Base-by-base conservation (phyloP, 129 eudicot species). In the Saussurea involucrata region DNA sequence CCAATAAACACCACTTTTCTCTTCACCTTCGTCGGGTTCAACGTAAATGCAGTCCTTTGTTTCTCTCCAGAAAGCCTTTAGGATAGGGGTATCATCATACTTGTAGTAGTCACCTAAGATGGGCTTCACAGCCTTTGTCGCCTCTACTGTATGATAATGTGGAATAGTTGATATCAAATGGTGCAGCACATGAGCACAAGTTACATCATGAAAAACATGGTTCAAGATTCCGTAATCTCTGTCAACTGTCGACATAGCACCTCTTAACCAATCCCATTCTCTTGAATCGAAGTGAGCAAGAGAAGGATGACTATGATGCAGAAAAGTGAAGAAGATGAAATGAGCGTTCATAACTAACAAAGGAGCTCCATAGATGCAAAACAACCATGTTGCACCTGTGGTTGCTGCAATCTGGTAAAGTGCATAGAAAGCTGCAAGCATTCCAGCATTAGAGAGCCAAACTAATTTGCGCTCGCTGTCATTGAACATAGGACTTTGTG, bases 231-330 rank as follows among this genome's bases (percentile, higher is more conserved):
- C 90, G 10, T 81, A 87, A 63, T 87, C 88, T 60, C 90, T 71
- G 29, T 87, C 90, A 34, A 84, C 72, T 0, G 90, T 84, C 5
- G 90, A 86, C 78, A 84, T 66, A 15, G 88, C 90, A 28, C 90
- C 90, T 79, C 79, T 83, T 66, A 86, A 25, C 90, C 90, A 86
- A 46, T 87, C 87, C 87, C 90, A 83, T 61, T 87, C 90, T 44
- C 80, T 57, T 9, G 78, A 63, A 66, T 86, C 85, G 31, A 66
- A 86, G 72, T 87, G 90, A 0, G 90, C 87, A 64, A 87, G 66
- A 0, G 90, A 75, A 34, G 88, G 88, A 80, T 87, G 90, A 2
- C 88, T 83, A 42, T 87, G 90, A 71, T 87, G 88, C 33, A 87
- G 61, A 74, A 68, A 87, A 15, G 90, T 87, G 78, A 87, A 83